These are phyloP conservation scores for Celoporthe dispersa DNA, from an alignment of 2,329 filamentous ascomycete species.

Conservation along the genomic window DNA sequence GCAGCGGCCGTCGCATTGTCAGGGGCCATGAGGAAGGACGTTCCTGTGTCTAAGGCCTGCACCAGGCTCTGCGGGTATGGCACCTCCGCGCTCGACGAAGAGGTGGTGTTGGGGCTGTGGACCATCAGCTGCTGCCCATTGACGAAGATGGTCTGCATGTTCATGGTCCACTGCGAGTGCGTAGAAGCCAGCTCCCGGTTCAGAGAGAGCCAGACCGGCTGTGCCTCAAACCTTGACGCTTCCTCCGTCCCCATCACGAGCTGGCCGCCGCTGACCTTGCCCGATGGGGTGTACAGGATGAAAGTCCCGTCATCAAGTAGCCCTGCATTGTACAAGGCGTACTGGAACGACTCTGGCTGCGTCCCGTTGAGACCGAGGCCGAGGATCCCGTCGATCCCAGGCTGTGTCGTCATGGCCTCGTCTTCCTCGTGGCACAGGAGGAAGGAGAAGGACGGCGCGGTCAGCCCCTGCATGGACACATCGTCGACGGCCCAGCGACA, in stretches of 20 bases:
- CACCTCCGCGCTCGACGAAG: not conserved
- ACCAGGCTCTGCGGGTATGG: slow-evolving; percentile 26
- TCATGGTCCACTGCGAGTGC: slow-evolving; percentile 33
- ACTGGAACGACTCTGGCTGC: slow-evolving; percentile 32
- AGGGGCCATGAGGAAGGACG: slow-evolving; percentile 37
- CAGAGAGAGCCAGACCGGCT: slow-evolving; percentile 33
- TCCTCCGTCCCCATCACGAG: slow-evolving; percentile 39
- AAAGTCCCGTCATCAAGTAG: slow-evolving; percentile 36
- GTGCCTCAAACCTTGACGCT: slow-evolving; percentile 33
- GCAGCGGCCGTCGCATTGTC: slow-evolving; percentile 35
- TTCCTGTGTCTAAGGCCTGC: slow-evolving; percentile 38
- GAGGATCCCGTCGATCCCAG: slow-evolving; percentile 27
- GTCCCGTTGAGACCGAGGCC: slow-evolving; percentile 16
- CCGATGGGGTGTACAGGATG: slow-evolving; percentile 35
- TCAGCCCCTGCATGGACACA: slow-evolving; percentile 19
- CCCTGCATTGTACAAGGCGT: slow-evolving; percentile 35
- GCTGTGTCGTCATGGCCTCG: slow-evolving; percentile 11
- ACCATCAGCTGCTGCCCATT: slow-evolving; percentile 30
- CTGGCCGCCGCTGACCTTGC: slow-evolving; percentile 32
- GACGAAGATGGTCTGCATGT: slow-evolving; percentile 34
- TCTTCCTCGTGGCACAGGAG: slow-evolving; percentile 25
- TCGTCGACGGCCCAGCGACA: slow-evolving; percentile 21
- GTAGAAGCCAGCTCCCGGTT: slow-evolving; percentile 24
- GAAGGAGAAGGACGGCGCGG: slow-evolving; percentile 12
- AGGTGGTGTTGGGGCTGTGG: slow-evolving; percentile 22